Percentiles rank a stretch among this genome's conserved stretches.
These are phyloP conservation scores for Sarocladium strictum DNA, from an alignment of 2,329 filamentous ascomycete species.

Conservation along the genomic window DNA sequence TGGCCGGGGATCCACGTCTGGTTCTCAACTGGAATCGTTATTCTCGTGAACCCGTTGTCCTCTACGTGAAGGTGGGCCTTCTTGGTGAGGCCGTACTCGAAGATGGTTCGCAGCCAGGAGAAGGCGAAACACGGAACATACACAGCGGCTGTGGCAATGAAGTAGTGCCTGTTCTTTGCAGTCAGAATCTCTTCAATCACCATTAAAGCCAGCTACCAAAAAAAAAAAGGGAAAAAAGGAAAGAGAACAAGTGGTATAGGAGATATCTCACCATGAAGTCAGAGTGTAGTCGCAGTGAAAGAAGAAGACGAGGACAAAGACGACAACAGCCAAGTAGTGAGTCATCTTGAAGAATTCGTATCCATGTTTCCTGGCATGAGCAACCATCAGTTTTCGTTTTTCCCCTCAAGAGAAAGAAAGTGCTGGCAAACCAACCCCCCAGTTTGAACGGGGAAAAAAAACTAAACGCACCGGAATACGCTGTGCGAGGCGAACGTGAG, in stretches of 20 bases:
- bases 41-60: constrained; percentile 29
- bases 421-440: no score
- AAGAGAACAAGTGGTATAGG: not conserved
- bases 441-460: no score
- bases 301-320: constrained; percentile 56
- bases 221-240: no score
- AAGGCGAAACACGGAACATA: constrained; percentile 44
- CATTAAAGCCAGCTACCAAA: no score
- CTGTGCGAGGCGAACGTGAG: constrained; percentile 49
- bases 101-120: constrained; percentile 35
- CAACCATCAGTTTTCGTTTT: not conserved
- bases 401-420: no score
- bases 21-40: constrained; percentile 34
- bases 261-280: constrained; percentile 36
- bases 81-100: constrained; percentile 42
- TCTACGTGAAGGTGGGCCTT: constrained; percentile 34
- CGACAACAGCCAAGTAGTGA: constrained; percentile 43
- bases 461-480: constrained; percentile 36
- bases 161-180: constrained; percentile 38
- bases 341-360: constrained; percentile 59
- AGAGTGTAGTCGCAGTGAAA: constrained; percentile 52
- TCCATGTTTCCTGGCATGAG: constrained; percentile 35
- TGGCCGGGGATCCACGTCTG: constrained; percentile 46
- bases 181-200: no score
- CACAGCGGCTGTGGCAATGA: constrained; percentile 45